phyloP scores from a whole-genome alignment of 345 rosid genomes.

The Moricandia moricandioides region DNA sequence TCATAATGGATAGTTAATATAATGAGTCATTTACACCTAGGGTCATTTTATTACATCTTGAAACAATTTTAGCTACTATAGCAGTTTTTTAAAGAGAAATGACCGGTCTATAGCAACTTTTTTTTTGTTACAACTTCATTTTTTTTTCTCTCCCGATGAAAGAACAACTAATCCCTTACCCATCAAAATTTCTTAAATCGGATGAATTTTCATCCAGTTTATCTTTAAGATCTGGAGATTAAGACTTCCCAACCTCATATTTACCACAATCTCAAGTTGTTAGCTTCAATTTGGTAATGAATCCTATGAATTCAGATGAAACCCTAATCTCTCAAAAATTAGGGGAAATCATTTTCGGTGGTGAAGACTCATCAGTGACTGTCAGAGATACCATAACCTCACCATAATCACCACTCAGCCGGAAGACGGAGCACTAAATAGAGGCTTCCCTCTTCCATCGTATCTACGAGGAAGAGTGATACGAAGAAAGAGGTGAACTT shows the following conservation, averaged over 20 bases:
- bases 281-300: background rate
- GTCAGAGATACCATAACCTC: background rate
- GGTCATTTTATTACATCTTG: background rate
- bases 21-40: no score
- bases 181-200: background rate
- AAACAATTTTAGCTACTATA: background rate
- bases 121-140: background rate
- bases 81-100: constrained; percentile 27
- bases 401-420: background rate
- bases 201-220: background rate
- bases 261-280: background rate
- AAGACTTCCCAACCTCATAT: background rate
- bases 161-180: background rate
- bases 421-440: background rate
- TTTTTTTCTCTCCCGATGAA: background rate
- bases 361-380: background rate
- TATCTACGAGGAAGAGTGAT: background rate
- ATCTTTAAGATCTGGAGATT: background rate
- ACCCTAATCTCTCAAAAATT: background rate
- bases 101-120: constrained; percentile 14
- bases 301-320: background rate
- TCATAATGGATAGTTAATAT: no score
- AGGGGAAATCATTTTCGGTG: background rate
- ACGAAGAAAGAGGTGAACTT: background rate
- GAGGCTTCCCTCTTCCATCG: background rate